Conservation (phyloP, 225 moss, liverwort and hornwort genomes). For the Marchantia polymorpha region DNA sequence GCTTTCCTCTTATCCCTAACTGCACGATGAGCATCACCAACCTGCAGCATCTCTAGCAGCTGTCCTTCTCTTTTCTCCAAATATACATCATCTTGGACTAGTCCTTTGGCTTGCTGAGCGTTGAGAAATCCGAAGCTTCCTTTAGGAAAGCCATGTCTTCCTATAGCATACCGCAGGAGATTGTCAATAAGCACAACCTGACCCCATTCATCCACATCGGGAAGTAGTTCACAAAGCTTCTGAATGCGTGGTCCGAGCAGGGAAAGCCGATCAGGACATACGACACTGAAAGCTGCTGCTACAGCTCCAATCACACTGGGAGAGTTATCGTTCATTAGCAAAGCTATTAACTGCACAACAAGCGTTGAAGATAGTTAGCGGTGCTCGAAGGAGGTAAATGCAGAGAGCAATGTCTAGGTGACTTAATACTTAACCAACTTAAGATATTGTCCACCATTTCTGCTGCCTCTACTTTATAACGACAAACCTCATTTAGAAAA, state of each 20-base stretch:
- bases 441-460: not conserved
- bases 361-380: not conserved
- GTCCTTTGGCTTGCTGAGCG: conserved; percentile 13
- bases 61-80: conserved; percentile 26
- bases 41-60: conserved; percentile 17
- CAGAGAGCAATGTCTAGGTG: not conserved
- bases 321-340: conserved; percentile 85
- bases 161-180: conserved; percentile 84
- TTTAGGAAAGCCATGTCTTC: conserved; percentile 57
- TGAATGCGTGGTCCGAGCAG: conserved; percentile 61
- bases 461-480: not conserved
- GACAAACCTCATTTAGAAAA: not conserved
- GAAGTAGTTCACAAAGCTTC: conserved; percentile 82
- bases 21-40: not conserved
- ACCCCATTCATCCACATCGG: conserved; percentile 97
- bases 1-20: conserved; percentile 25
- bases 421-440: not conserved
- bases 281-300: conserved; percentile 82
- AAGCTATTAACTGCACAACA: conserved; percentile 75
- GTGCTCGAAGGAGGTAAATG: not conserved
- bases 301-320: conserved; percentile 93
- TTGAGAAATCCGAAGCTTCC: conserved; percentile 29
- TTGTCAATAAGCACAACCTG: conserved; percentile 89
- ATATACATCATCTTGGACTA: conserved; percentile 13
- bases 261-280: conserved; percentile 81